Base-by-base conservation (phyloP, 2,329 filamentous ascomycete species). In the Canariomyces notabilis region DNA sequence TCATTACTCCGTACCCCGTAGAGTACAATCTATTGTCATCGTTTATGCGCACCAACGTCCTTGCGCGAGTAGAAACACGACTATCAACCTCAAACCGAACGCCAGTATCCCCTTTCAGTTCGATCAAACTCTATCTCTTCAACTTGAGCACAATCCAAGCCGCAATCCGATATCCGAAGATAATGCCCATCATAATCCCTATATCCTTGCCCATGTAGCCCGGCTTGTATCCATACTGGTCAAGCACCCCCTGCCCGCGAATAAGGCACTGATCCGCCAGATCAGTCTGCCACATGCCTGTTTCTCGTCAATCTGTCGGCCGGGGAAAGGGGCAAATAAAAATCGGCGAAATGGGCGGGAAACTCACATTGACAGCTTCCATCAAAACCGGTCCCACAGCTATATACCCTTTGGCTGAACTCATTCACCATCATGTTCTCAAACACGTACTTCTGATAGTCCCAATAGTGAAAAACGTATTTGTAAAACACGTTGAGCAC, bases 341-440 rank as follows among this genome's bases (percentile, higher is more conserved):
- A n/a, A n/a, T n/a, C n/a, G n/a, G n/a, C n/a, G n/a, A n/a, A n/a
- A n/a, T n/a, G n/a, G n/a, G n/a, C n/a, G n/a, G n/a, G n/a, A n/a
- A 31, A 52, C 53, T 44, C 22, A 55, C 88, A 94, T 33, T 74
- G 73, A 56, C 80, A 89, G 33, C 52, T 16, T 16, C 45, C 44
- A 49, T n/a, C n/a, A n/a, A n/a, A n/a, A n/a, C n/a, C 47, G 1
- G 47, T 35, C 0, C 56, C 68, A 60, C 87, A 91, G 3, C 66
- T 62, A 63, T 87, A 94, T 3, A 69, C 74, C 12, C 86, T 72
- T 15, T 76, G 54, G 1, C 70, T 69, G 62, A 95, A 93, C 67
- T 95, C 87, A 59, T 93, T 94, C 43, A 91, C 82, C 87, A 94
- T 93, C 88, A 95, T 93, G 12, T 87, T 88, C 61, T 91, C 80